A percentile compares a stretch with the other conserved stretches of the same genome.
phyloP scores from a whole-genome alignment of 192 early-diverging fungal genomes.

The Chytriomyces sp. region DNA sequence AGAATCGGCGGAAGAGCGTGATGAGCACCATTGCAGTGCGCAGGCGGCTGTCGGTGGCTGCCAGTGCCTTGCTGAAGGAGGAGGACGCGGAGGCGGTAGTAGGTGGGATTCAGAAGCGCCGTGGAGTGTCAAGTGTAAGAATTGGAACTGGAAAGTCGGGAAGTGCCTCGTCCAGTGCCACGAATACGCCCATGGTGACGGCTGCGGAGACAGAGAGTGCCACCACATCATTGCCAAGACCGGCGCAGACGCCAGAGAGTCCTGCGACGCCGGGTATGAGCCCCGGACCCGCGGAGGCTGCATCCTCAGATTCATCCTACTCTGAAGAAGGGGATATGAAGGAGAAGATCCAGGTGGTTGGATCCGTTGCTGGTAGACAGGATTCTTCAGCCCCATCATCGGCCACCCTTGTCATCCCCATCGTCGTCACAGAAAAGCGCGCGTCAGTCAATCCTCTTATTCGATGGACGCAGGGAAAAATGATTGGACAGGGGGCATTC shows the following conservation, averaged over 20 bases:
- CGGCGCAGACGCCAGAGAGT: conserved; percentile 7
- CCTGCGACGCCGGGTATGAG: conserved; percentile 21
- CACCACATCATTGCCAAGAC: conserved; percentile 33
- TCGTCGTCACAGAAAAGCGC: background rate
- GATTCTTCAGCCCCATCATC: background rate
- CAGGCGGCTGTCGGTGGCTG: conserved; percentile 9
- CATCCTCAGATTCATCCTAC: too few species aligned
- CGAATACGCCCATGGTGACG: conserved; percentile 33
- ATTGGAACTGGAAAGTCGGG: conserved; percentile 22
- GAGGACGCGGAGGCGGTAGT: background rate
- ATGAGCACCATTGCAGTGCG: conserved; percentile 1
- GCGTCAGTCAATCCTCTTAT: conserved; percentile 37
- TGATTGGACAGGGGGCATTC: conserved; percentile 97
- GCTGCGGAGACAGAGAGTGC: conserved; percentile 44
- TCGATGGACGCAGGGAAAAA: conserved; percentile 84
- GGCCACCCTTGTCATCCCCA: background rate
- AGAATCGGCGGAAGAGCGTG: conserved; percentile 4
- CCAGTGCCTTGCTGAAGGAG: background rate
- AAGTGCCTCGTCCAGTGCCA: conserved; percentile 1
- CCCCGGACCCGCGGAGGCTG: background rate
- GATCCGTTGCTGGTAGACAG: background rate
- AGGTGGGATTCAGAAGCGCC: conserved; percentile 2
- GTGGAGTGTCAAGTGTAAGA: conserved; percentile 6
- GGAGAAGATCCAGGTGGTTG: background rate
- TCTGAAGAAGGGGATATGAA: too few species aligned